Evolutionary conservation across 352 stramenopile genomes (phyloP).

Genomic region (Peronospora farinosa): DNA sequence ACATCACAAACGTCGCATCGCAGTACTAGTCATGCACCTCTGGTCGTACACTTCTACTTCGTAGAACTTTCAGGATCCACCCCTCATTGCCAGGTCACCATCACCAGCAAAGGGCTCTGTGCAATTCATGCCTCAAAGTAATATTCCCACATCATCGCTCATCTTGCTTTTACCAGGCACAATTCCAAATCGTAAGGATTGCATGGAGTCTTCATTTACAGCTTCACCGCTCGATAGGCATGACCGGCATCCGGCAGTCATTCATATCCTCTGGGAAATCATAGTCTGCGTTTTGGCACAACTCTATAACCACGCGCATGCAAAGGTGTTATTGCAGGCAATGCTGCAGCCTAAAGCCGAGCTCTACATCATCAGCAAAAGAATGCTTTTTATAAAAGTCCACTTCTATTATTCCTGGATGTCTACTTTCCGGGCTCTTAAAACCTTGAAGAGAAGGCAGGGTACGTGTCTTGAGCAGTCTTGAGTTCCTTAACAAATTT

Average conservation of each 20-base stretch:
- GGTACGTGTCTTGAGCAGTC: slow-evolving; percentile 45
- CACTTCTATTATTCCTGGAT: slow-evolving; percentile 14
- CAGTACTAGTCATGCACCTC: slow-evolving; percentile 85
- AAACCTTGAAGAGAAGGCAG: slow-evolving; percentile 69
- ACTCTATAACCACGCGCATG: slow-evolving; percentile 41
- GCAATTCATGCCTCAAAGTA: slow-evolving; percentile 90
- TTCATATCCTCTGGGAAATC: slow-evolving; percentile 53
- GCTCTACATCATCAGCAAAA: slow-evolving; percentile 58
- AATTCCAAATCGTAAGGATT: slow-evolving; percentile 49
- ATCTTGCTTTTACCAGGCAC: slow-evolving; percentile 26
- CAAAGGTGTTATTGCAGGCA: slow-evolving; percentile 46
- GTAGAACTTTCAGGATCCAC: slow-evolving; percentile 51
- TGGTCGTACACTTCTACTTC: slow-evolving; percentile 55
- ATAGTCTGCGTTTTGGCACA: slow-evolving; percentile 50
- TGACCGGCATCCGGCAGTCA: slow-evolving; percentile 44
- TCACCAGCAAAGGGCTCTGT: slow-evolving; percentile 49
- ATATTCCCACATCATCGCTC: slow-evolving; percentile 23
- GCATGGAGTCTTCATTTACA: slow-evolving; percentile 58
- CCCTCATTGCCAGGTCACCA: slow-evolving; percentile 73
- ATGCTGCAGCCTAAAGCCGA: slow-evolving; percentile 43
- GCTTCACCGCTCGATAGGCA: slow-evolving; percentile 54
- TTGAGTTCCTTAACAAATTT: slow-evolving; percentile 63
- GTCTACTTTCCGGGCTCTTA: slow-evolving; percentile 21
- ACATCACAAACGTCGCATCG: slow-evolving; percentile 75
- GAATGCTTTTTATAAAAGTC: slow-evolving; percentile 36